These are phyloP conservation scores for Epichloe brachyelytri DNA, from an alignment of 2,329 filamentous ascomycete genomes.

Conservation along the genomic window DNA sequence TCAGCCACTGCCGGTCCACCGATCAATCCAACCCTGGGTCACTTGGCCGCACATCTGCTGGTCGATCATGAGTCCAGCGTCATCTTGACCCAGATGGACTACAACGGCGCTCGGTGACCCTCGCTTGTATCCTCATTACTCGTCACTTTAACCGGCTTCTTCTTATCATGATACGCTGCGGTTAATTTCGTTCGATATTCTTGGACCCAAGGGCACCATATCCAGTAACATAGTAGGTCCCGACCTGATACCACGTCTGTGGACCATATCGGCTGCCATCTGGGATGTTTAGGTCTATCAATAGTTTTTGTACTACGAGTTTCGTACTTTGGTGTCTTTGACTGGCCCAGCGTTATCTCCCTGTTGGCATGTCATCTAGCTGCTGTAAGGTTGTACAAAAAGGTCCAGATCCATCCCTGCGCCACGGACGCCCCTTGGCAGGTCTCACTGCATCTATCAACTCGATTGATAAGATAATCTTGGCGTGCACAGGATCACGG, in stretches of 20 bases:
- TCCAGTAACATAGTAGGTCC: no score
- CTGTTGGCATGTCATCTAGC: neutral
- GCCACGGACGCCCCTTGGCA: constrained; percentile 1
- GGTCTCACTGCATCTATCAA: constrained; percentile 1
- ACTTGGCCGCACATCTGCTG: no score
- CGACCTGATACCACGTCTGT: neutral
- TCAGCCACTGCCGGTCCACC: neutral
- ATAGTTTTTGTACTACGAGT: neutral
- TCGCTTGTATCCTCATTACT: neutral
- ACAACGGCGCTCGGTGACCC: neutral
- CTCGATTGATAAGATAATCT: constrained; percentile 8
- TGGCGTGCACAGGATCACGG: neutral
- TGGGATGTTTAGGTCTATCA: neutral
- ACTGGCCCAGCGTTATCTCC: neutral
- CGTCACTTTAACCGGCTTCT: neutral
- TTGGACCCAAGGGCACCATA: no score
- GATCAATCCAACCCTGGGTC: no score
- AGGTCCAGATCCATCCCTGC: neutral
- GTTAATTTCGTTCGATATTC: no score
- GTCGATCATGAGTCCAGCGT: no score
- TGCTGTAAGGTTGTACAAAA: neutral
- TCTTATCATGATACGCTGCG: no score
- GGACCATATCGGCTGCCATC: neutral
- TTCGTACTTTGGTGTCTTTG: no score
- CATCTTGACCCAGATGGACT: neutral